Evolutionary conservation across 2,329 filamentous ascomycete genomes (phyloP).

Genomic region (Scleromitrula shiraiana): DNA sequence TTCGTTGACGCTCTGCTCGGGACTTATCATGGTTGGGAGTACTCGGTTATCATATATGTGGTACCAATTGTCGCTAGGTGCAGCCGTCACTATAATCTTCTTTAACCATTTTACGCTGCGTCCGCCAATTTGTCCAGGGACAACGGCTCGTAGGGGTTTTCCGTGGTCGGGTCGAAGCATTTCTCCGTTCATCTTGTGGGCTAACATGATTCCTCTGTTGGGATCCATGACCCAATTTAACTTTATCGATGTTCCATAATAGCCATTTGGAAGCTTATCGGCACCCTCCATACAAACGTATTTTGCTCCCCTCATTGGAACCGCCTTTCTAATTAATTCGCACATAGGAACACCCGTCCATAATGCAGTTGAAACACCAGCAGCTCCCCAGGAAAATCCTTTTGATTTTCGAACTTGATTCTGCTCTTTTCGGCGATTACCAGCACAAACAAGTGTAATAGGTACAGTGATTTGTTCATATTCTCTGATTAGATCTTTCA

Average conservation of each 20-base stretch:
- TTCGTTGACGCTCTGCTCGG: constrained; percentile 68
- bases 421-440: constrained; percentile 87
- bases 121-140: constrained; percentile 87
- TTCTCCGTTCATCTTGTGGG: constrained; percentile 87
- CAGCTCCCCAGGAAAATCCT: constrained; percentile 89
- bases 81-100: constrained; percentile 66
- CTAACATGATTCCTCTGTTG: constrained; percentile 76
- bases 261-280: constrained; percentile 79
- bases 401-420: constrained; percentile 86
- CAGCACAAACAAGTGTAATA: constrained; percentile 83
- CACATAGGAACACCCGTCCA: constrained; percentile 77
- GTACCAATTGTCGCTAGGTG: constrained; percentile 88
- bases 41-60: constrained; percentile 92
- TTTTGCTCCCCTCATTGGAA: constrained; percentile 59
- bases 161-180: constrained; percentile 75
- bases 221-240: constrained; percentile 82
- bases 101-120: constrained; percentile 91
- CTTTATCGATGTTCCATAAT: constrained; percentile 82
- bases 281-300: constrained; percentile 91
- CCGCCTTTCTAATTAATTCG: constrained; percentile 61
- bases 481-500: constrained; percentile 63
- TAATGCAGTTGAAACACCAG: constrained; percentile 76
- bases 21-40: constrained; percentile 75
- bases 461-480: constrained; percentile 81
- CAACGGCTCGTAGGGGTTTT: constrained; percentile 71